These are phyloP conservation scores for Colletotrichum sp. DNA, from an alignment of 2,329 filamentous ascomycete species.

Conservation along the genomic window DNA sequence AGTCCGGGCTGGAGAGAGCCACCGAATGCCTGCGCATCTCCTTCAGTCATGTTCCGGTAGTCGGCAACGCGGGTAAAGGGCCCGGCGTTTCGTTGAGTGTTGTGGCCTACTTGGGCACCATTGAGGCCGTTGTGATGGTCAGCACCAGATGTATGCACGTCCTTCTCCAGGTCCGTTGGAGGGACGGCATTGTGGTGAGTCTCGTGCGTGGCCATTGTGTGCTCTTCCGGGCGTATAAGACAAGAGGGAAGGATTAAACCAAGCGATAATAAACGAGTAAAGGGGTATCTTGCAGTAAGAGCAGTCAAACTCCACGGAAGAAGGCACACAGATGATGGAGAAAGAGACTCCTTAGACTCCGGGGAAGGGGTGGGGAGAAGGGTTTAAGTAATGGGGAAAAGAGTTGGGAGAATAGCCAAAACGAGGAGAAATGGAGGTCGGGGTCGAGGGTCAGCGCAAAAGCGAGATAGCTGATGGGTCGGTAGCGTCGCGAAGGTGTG, in stretches of 20 bases:
- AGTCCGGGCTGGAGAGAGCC: conserved; percentile 76
- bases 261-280: not conserved
- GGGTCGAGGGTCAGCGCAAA: conserved; percentile 15
- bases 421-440: conserved; percentile 1
- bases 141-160: conserved; percentile 16
- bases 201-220: conserved; percentile 19
- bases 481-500: not conserved
- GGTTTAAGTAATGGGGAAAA: conserved; percentile 18
- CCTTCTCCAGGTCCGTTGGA: conserved; percentile 17
- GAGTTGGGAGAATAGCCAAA: not conserved
- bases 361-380: conserved; percentile 4
- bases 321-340: conserved; percentile 1
- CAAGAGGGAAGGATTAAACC: not conserved
- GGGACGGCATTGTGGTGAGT: conserved; percentile 1
- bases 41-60: conserved; percentile 20
- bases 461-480: conserved; percentile 7
- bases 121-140: conserved; percentile 12
- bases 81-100: conserved; percentile 7
- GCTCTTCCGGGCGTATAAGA: conserved; percentile 5
- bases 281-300: not conserved
- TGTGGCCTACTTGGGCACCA: conserved; percentile 3
- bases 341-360: not conserved
- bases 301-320: conserved; percentile 6
- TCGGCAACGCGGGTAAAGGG: conserved; percentile 18
- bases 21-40: conserved; percentile 59